phyloP scores from a whole-genome alignment of 305 asterid species.

The Fraxinus dipetala region DNA sequence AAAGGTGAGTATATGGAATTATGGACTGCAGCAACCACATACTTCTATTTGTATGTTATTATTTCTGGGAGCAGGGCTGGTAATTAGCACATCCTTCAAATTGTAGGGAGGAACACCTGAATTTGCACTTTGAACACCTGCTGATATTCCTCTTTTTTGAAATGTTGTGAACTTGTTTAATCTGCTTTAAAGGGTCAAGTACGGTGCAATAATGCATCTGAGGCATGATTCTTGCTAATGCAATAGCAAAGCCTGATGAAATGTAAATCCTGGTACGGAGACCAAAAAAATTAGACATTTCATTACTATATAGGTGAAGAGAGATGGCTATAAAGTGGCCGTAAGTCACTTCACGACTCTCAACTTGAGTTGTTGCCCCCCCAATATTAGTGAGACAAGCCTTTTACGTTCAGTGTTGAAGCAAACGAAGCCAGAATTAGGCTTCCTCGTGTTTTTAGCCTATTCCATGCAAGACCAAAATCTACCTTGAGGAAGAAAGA shows the following conservation, averaged over 20 bases:
- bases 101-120: not conserved
- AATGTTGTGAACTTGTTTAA: not conserved
- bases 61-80: slow-evolving; percentile 6
- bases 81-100: not conserved
- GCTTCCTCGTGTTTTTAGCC: not conserved
- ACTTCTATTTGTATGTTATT: slow-evolving; percentile 1
- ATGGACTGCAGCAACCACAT: not conserved
- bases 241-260: not conserved
- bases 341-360: not conserved
- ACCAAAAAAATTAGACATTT: not conserved
- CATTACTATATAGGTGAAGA: not conserved
- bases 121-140: not conserved
- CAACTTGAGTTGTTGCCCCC: not conserved
- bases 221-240: not conserved
- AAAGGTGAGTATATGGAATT: slow-evolving; percentile 45
- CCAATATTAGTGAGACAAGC: not conserved
- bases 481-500: not conserved
- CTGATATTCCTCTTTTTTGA: slow-evolving; percentile 6
- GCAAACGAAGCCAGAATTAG: not conserved
- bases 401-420: not conserved
- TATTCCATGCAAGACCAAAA: not conserved
- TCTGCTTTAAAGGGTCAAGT: not conserved
- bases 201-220: not conserved
- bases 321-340: not conserved
- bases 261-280: not conserved